These are phyloP conservation scores for Xylariaceae sp. DNA, from an alignment of 2,329 filamentous ascomycete species.

Conservation along the genomic window DNA sequence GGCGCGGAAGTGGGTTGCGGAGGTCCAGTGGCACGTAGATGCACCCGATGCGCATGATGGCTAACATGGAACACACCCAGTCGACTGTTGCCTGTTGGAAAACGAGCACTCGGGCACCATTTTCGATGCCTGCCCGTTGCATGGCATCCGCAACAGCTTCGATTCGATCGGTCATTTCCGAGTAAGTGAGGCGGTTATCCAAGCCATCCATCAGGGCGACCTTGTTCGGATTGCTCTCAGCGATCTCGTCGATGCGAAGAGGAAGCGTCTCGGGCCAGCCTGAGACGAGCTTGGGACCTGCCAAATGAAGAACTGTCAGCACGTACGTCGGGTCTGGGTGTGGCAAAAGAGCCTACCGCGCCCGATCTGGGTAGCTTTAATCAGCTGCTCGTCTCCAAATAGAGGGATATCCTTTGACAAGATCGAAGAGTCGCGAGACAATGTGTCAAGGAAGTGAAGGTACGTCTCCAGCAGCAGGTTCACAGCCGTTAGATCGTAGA, in stretches of 20 bases:
- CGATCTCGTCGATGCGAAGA: conserved; percentile 9
- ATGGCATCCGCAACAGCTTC: conserved; percentile 26
- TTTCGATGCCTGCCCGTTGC: neutral
- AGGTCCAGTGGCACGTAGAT: conserved; percentile 35
- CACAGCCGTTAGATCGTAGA: conserved; percentile 12
- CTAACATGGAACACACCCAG: conserved; percentile 31
- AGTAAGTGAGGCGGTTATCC: conserved; percentile 24
- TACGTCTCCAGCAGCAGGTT: conserved; percentile 9
- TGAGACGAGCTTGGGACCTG: too few species aligned
- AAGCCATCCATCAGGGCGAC: conserved; percentile 8
- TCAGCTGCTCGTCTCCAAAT: too few species aligned
- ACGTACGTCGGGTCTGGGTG: too few species aligned
- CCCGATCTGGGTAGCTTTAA: too few species aligned
- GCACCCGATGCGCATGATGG: conserved; percentile 30
- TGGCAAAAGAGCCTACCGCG: too few species aligned
- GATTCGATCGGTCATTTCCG: conserved; percentile 21
- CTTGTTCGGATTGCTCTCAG: conserved; percentile 1
- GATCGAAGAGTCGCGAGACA: too few species aligned
- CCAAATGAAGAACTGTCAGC: too few species aligned
- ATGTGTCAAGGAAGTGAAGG: conserved; percentile 7
- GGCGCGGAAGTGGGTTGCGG: conserved; percentile 17
- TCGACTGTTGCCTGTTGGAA: conserved; percentile 29
- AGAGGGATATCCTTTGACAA: too few species aligned
- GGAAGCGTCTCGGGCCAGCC: conserved; percentile 12
- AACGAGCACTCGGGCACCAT: conserved; percentile 27